A percentile compares a stretch with the other conserved stretches of the same genome.
Evolutionary conservation across 129 eudicot genomes (phyloP).

Genomic region (Gnaphalium uliginosum): DNA sequence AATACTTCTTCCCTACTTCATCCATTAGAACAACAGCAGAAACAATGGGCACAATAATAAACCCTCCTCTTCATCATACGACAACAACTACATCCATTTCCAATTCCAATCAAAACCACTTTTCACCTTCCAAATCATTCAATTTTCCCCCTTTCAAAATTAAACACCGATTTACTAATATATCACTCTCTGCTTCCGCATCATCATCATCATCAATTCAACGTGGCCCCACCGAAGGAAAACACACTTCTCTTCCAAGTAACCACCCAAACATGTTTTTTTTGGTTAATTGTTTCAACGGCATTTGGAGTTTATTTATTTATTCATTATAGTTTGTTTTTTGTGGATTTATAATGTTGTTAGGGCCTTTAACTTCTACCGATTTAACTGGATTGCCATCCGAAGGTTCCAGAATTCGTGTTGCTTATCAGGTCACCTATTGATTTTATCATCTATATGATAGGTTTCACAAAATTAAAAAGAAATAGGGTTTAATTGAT

Average conservation of each 20-base stretch:
- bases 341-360: not conserved
- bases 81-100: no score
- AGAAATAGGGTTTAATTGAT: no score
- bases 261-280: not conserved
- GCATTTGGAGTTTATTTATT: not conserved
- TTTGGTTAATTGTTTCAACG: not conserved
- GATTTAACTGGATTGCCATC: slow-evolving; percentile 43
- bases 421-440: slow-evolving; percentile 71
- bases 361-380: slow-evolving; percentile 78
- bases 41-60: no score
- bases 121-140: no score
- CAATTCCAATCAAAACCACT: no score
- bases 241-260: slow-evolving; percentile 36
- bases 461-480: not conserved
- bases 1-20: no score
- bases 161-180: no score
- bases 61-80: no score
- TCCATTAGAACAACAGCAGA: no score
- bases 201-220: slow-evolving; percentile 27
- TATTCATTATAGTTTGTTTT: not conserved
- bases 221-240: slow-evolving; percentile 31
- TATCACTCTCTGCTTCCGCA: slow-evolving; percentile 12
- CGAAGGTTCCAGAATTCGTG: slow-evolving; percentile 84
- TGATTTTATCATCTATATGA: not conserved
- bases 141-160: no score